These are phyloP conservation scores for Clitoria ternatea DNA, from an alignment of 306 rosid species.

Conservation along the genomic window DNA sequence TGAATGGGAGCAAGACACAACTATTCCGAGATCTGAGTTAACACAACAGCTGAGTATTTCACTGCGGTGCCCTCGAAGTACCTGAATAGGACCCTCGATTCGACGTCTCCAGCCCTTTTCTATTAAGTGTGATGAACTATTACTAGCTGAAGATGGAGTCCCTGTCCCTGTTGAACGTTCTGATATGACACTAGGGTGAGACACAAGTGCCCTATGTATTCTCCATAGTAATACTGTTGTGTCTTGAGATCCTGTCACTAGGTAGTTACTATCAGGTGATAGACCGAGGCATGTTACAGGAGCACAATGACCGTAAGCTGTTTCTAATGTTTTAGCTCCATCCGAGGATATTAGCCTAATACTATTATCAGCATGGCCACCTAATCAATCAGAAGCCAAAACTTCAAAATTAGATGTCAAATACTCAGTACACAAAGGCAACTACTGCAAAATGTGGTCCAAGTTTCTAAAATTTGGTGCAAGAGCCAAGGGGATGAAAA, in stretches of 20 bases:
- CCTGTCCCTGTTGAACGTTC: slow-evolving; percentile 58
- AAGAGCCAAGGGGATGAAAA: background rate
- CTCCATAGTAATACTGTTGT: slow-evolving; percentile 90
- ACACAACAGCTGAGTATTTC: slow-evolving; percentile 86
- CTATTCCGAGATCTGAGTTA: slow-evolving; percentile 87
- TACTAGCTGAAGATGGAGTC: slow-evolving; percentile 40
- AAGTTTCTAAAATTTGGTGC: background rate
- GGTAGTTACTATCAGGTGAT: slow-evolving; percentile 80
- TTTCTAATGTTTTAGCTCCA: slow-evolving; percentile 91
- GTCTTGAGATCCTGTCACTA: slow-evolving; percentile 92
- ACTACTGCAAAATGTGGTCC: slow-evolving; percentile 1
- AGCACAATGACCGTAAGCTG: slow-evolving; percentile 91
- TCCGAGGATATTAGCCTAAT: slow-evolving; percentile 79
- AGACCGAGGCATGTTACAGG: slow-evolving; percentile 93
- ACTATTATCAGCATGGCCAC: slow-evolving; percentile 92
- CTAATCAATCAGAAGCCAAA: slow-evolving; percentile 51
- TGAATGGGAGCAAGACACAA: slow-evolving; percentile 80
- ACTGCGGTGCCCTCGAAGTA: slow-evolving; percentile 81
- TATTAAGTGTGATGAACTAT: slow-evolving; percentile 45
- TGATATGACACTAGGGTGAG: slow-evolving; percentile 54
- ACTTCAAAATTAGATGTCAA: slow-evolving; percentile 22
- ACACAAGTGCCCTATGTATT: slow-evolving; percentile 59
- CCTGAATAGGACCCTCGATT: slow-evolving; percentile 88
- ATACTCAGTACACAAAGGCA: slow-evolving; percentile 3
- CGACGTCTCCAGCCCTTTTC: slow-evolving; percentile 62